Evolutionary conservation across 345 rosid species (phyloP), one percentile per base, ranked within the genome.

Genomic region (Gossypium raimondii): DNA sequence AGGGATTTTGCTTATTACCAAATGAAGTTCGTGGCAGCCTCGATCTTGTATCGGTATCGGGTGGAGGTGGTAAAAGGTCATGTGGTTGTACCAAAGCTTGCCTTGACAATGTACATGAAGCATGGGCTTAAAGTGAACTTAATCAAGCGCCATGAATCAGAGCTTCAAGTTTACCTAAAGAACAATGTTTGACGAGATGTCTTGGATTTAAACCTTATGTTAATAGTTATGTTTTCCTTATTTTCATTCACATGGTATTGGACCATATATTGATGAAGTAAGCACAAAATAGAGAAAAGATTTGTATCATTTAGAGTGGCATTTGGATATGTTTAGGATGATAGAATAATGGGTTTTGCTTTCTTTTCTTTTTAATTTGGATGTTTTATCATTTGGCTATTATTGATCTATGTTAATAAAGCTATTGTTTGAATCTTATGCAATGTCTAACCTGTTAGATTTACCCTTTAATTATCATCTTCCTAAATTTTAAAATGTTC

Each of bases 1-100:
- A 92, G 89, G 81, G 98, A 94, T 65, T 94, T 94, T 58, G 98
- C 98, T 7, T 92, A 92, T 80, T 92, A 92, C 70, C 98, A 94
- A 73, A 94, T 94, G 98, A 92, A 89, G 76, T 86, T 82, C 34
- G 83, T 74, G 2, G 93, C 93, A 0, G 98, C 98, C 9, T 89
- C 98, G 8, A 83, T 93, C 78, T 75, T 94, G 10, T 86, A 80
- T 74, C 86, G 88, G 0, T 93, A 87, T 83, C 78, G 76, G 3
- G 90, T 90, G 69, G 82, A 84, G 81, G 87, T 91, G 45, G 90
- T 74, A 69, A 76, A 86, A 24, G 83, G 79, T 74, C 98, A 94
- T 59, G 87, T 80, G 0, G 87, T 88, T 38, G 81, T 7, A 27
- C 94, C 95, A 0, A 94, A 93, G 81, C 88, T 92, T 50, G 98